phyloP scores from a whole-genome alignment of 192 early-diverging fungal genomes.

The Coemansia sp. region DNA sequence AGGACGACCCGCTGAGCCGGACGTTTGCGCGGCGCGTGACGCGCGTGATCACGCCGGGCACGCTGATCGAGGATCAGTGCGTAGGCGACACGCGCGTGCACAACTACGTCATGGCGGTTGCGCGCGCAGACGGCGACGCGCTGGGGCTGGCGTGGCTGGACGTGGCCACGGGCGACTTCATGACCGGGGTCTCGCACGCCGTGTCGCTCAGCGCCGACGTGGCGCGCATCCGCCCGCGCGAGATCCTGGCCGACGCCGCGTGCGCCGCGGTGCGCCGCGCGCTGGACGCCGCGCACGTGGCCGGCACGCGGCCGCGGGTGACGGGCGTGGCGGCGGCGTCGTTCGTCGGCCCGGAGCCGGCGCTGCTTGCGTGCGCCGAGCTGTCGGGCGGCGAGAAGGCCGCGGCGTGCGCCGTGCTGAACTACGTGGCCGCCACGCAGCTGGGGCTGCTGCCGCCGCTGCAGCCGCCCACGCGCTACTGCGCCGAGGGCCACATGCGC shows the following conservation, averaged over 20 bases:
- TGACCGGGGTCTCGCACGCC: slow-evolving; percentile 55
- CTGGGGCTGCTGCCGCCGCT: slow-evolving; percentile 59
- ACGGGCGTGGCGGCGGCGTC: slow-evolving; percentile 2
- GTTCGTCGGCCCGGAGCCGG: not conserved
- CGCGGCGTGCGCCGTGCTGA: slow-evolving; percentile 53
- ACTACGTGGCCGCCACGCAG: slow-evolving; percentile 73
- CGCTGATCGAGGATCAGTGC: slow-evolving; percentile 72
- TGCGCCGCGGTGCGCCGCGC: not conserved
- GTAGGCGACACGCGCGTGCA: slow-evolving; percentile 59
- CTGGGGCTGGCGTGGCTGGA: slow-evolving; percentile 87
- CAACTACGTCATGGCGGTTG: slow-evolving; percentile 71
- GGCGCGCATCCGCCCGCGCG: slow-evolving; percentile 77
- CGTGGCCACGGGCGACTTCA: slow-evolving; percentile 85
- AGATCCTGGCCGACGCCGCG: slow-evolving; percentile 62
- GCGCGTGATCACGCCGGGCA: slow-evolving; percentile 82
- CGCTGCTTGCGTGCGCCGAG: slow-evolving; percentile 33
- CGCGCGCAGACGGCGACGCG: slow-evolving; percentile 1
- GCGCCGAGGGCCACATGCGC: slow-evolving; percentile 56
- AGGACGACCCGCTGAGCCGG: slow-evolving; percentile 39
- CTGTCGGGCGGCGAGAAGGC: slow-evolving; percentile 25
- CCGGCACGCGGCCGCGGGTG: slow-evolving; percentile 7
- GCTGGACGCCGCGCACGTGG: slow-evolving; percentile 3
- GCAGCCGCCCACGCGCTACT: slow-evolving; percentile 58
- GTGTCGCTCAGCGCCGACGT: slow-evolving; percentile 61
- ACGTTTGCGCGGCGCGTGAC: slow-evolving; percentile 65